phyloP scores from a whole-genome alignment of 1,139 yeast genomes.

The Debaryomycetaceae sp. region DNA sequence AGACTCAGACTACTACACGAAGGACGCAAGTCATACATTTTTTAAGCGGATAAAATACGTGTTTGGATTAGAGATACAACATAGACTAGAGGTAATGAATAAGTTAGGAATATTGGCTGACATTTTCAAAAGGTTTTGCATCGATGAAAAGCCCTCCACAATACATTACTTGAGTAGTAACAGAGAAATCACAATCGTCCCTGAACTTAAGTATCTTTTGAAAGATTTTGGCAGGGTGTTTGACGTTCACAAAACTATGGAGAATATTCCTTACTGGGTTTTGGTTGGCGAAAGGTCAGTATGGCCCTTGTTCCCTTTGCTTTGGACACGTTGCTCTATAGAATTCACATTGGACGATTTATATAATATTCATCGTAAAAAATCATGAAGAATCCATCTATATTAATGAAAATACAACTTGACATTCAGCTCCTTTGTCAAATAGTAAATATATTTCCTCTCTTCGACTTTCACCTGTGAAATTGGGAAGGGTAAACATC shows the following conservation, averaged over 20 bases:
- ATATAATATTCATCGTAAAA: conserved; percentile 50
- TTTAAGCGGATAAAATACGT: conserved; percentile 35
- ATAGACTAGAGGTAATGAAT: conserved; percentile 76
- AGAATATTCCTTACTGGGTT: conserved; percentile 86
- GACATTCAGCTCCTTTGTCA: conserved; percentile 52
- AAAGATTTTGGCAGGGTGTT: conserved; percentile 69
- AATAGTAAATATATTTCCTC: conserved; percentile 61
- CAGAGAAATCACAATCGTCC: conserved; percentile 84
- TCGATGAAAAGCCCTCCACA: conserved; percentile 83
- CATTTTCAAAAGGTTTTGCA: conserved; percentile 68
- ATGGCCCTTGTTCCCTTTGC: conserved; percentile 86
- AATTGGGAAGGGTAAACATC: conserved; percentile 33
- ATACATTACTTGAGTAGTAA: conserved; percentile 50
- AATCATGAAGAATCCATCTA: conserved; percentile 8
- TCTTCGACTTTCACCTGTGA: conserved; percentile 38
- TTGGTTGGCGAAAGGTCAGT: conserved; percentile 87
- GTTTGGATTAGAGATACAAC: conserved; percentile 66
- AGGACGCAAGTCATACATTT: conserved; percentile 30
- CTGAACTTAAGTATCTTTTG: conserved; percentile 68
- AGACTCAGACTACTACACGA: conserved; percentile 24
- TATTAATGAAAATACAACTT: conserved; percentile 41
- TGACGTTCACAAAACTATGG: conserved; percentile 66
- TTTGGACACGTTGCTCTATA: conserved; percentile 86
- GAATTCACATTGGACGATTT: conserved; percentile 86
- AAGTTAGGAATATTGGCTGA: conserved; percentile 73